Evolutionary conservation across 805 yeast genomes (phyloP).

Genomic region (Kazachstania africana): DNA sequence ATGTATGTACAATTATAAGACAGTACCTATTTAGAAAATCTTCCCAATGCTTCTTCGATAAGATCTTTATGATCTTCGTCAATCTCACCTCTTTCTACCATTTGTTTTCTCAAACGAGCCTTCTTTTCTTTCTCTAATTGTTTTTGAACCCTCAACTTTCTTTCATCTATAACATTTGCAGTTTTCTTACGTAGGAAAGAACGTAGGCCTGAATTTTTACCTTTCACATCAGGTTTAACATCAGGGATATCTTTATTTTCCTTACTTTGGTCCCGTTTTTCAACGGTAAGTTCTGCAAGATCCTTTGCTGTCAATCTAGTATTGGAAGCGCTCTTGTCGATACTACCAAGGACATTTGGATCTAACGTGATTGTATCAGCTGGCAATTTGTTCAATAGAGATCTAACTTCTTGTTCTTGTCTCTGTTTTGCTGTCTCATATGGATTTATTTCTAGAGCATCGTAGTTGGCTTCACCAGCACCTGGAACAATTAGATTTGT

Average conservation of each 20-base stretch:
- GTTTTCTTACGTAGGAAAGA: constrained; percentile 72
- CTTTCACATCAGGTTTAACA: constrained; percentile 57
- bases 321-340: constrained; percentile 55
- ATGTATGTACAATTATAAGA: neutral
- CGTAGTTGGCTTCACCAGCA: constrained; percentile 95
- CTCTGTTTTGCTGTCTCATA: constrained; percentile 85
- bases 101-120: constrained; percentile 41
- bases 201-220: constrained; percentile 76
- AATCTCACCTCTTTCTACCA: constrained; percentile 37
- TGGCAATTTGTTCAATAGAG: constrained; percentile 72
- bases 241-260: constrained; percentile 40
- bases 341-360: constrained; percentile 77
- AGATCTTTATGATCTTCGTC: constrained; percentile 38
- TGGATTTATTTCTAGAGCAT: constrained; percentile 87
- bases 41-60: constrained; percentile 31
- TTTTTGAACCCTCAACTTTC: constrained; percentile 64
- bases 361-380: constrained; percentile 90
- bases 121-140: constrained; percentile 67
- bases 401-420: constrained; percentile 83
- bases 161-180: constrained; percentile 75
- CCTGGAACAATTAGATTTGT: constrained; percentile 91
- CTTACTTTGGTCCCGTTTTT: constrained; percentile 25
- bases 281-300: constrained; percentile 32
- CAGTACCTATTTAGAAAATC: constrained; percentile 25
- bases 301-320: constrained; percentile 56